These are phyloP conservation scores for Skeletonema marinoi DNA, from an alignment of 108 stramenopile genomes.

Conservation along the genomic window DNA sequence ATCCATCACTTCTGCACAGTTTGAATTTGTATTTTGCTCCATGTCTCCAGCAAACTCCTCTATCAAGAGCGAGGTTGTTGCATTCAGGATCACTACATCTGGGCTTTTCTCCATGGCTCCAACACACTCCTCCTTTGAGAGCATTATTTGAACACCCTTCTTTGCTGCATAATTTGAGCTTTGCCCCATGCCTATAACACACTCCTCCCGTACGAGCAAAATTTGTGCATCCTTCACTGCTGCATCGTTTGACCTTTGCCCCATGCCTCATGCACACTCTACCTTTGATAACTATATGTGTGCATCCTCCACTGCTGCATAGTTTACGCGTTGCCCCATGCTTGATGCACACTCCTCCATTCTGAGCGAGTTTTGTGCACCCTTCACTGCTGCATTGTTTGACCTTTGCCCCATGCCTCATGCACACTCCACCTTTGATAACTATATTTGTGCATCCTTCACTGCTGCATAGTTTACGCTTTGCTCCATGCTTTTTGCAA, in stretches of 20 bases:
- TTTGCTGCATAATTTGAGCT: not conserved
- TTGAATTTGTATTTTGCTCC: not conserved
- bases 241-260: too few relatives aligned
- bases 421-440: conserved; percentile 3
- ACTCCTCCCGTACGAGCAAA: too few relatives aligned
- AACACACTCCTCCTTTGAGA: not conserved
- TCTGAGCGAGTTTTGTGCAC: not conserved
- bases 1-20: not conserved
- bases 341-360: not conserved
- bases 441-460: not conserved
- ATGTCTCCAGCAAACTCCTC: not conserved
- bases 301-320: too few relatives aligned
- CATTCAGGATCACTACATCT: not conserved
- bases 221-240: too few relatives aligned
- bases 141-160: not conserved
- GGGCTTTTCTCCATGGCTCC: not conserved
- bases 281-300: too few relatives aligned
- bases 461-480: not conserved
- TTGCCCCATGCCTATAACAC: too few relatives aligned
- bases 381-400: not conserved
- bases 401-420: not conserved
- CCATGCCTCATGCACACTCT: too few relatives aligned
- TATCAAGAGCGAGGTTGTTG: not conserved
- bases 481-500: not conserved
- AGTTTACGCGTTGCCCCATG: not conserved